Conservation (phyloP, 176 grass and related monocot species). For the Triticum timopheevii region DNA sequence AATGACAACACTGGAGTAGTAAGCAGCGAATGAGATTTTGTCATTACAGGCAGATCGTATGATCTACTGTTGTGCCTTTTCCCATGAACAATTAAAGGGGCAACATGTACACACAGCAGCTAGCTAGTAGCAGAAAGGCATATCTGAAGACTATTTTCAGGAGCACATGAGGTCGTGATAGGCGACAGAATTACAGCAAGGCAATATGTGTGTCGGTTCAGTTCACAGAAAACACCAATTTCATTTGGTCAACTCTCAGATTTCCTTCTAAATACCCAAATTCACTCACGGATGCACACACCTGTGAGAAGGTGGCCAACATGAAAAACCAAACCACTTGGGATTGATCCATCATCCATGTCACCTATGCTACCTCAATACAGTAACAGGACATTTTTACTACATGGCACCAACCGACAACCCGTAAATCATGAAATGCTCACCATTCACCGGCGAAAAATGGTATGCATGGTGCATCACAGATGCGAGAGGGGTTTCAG, state of each 20-base stretch:
- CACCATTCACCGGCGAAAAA: not conserved
- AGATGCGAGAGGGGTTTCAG: not conserved
- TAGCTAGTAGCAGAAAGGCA: not conserved
- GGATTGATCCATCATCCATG: not conserved
- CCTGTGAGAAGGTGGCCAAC: not conserved
- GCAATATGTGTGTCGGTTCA: rapidly evolving
- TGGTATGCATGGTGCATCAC: not conserved
- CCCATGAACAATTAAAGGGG: not conserved
- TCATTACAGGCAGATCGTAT: not conserved
- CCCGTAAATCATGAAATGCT: not conserved
- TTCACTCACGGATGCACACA: too few species aligned
- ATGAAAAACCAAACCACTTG: not conserved
- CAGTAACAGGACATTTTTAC: not conserved
- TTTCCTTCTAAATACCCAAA: not conserved
- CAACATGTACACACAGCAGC: not conserved
- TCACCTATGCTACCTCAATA: not conserved
- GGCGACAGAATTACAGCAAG: not conserved
- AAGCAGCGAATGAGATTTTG: not conserved
- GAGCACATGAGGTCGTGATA: not conserved
- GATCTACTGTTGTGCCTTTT: not conserved
- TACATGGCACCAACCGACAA: not conserved
- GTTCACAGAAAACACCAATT: not conserved
- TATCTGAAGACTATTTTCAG: not conserved
- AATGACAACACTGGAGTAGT: not conserved
- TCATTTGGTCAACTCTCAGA: not conserved